Base-by-base conservation (phyloP, 2,329 filamentous ascomycete species). In the Cladosporium sp. region DNA sequence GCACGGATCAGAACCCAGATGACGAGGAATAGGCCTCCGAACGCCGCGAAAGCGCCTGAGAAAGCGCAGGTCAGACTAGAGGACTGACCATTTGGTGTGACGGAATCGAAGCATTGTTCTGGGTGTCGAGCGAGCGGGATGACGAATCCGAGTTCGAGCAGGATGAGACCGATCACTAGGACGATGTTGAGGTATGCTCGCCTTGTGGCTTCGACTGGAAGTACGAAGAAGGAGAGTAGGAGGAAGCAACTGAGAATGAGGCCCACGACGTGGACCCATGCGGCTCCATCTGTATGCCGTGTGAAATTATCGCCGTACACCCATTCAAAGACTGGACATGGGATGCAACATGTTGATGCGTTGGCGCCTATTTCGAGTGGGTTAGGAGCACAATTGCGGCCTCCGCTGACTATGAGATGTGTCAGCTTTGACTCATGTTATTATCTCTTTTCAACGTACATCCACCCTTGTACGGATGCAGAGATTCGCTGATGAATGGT, bases 171-270 rank as follows among this genome's bases (percentile, higher is more conserved):
- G 39, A 84, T 67, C 0, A 85, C 83, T 36, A 95, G 75, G 62
- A 87, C 88, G 55, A 95, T 84, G 64, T 84, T 93, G 36, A 95
- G 74, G 61, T 94, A 95, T 65, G 95, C 88, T 38, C 89, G 79
- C 61, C 86, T 83, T 6, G 88, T 94, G 71, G 84, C 88, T 58
- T 89, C 85, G 19, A 86, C 79, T 0, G 90, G 88, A 18, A 96
- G 74, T 12, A 84, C 75, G 8, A 79, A 74, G 76, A 88, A 95
- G 6, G 88, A 93, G 3, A 87, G 47, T 8, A 95, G 72, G 25
- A 95, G 72, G 61, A 90, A 89, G 20, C 80, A 62, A 58, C 84
- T 89, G 60, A 86, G 82, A 45, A 84, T 69, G 43, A 87, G 77
- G 50, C 86, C 82, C 9, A 75, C 79, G 13, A 93, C 80, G 54